Conservation (phyloP, 202 grass and related monocot species). For the Bolboschoenoplectus hybrid region DNA sequence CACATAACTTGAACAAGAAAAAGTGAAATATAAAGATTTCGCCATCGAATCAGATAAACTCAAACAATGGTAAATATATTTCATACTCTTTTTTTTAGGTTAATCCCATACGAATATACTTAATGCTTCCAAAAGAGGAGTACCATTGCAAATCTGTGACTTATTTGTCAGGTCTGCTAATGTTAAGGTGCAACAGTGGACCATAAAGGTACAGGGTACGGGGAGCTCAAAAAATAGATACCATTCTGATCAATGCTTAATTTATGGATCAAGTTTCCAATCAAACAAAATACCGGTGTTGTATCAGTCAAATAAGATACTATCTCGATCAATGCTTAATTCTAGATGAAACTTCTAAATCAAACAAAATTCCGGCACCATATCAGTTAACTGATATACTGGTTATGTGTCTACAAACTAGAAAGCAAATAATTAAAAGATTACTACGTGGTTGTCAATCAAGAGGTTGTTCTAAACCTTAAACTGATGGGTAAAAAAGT, state of each 20-base stretch:
- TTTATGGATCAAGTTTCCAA: not conserved
- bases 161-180: not conserved
- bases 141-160: not conserved
- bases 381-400: constrained; percentile 17
- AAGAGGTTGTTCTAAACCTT: not conserved
- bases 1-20: not conserved
- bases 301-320: not conserved
- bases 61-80: not conserved
- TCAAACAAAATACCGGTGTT: not conserved
- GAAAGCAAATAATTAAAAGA: not conserved
- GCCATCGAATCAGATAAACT: not conserved
- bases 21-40: not conserved
- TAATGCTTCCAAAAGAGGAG: not conserved
- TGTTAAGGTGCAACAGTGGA: not conserved
- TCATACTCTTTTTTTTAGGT: not conserved
- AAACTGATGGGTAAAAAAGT: not conserved
- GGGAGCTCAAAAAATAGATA: not conserved
- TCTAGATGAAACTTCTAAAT: not conserved
- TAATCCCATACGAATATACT: not conserved
- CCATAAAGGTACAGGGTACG: not conserved
- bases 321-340: not conserved
- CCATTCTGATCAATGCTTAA: constrained; percentile 4
- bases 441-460: not conserved
- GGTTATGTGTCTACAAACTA: not conserved
- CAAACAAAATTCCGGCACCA: not conserved